Evolutionary conservation across 2,329 filamentous ascomycete species (phyloP).

Genomic region (Diatrype stigma): DNA sequence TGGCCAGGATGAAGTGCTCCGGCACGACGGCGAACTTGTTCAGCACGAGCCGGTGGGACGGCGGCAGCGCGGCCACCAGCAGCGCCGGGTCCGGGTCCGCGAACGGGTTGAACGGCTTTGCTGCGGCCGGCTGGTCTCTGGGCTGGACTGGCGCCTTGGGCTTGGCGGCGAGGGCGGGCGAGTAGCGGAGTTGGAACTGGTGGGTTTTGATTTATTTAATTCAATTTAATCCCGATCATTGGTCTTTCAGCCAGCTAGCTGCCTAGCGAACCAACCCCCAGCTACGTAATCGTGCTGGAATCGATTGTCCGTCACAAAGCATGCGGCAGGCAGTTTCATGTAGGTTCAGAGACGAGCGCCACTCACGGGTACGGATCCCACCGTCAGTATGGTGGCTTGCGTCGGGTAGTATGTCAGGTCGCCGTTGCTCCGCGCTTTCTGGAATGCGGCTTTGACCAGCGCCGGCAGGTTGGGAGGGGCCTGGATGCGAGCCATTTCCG

Average conservation of each 20-base stretch:
- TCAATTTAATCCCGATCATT: no score
- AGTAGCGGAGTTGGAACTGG: slow-evolving; percentile 73
- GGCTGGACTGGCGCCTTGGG: slow-evolving; percentile 46
- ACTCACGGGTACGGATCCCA: slow-evolving; percentile 36
- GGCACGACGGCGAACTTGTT: slow-evolving; percentile 73
- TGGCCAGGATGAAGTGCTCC: slow-evolving; percentile 69
- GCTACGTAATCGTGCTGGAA: no score
- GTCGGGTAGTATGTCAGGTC: neutral
- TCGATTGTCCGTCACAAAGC: no score
- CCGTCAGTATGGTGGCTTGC: neutral
- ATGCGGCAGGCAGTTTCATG: no score
- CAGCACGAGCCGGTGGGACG: slow-evolving; percentile 60
- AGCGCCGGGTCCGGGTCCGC: slow-evolving; percentile 51
- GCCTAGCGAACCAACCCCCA: no score
- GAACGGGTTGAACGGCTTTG: slow-evolving; percentile 58
- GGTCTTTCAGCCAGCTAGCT: no score
- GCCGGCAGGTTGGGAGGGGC: neutral
- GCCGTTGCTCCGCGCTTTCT: neutral
- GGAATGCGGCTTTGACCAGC: neutral
- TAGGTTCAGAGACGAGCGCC: neutral
- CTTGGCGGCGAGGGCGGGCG: slow-evolving; percentile 64
- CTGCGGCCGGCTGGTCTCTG: slow-evolving; percentile 24
- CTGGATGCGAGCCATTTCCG: neutral
- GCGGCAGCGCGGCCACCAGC: slow-evolving; percentile 50
- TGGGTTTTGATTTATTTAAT: neutral